Evolutionary conservation across 2,329 filamentous ascomycete species (phyloP).

Genomic region (Fusarium sp.): DNA sequence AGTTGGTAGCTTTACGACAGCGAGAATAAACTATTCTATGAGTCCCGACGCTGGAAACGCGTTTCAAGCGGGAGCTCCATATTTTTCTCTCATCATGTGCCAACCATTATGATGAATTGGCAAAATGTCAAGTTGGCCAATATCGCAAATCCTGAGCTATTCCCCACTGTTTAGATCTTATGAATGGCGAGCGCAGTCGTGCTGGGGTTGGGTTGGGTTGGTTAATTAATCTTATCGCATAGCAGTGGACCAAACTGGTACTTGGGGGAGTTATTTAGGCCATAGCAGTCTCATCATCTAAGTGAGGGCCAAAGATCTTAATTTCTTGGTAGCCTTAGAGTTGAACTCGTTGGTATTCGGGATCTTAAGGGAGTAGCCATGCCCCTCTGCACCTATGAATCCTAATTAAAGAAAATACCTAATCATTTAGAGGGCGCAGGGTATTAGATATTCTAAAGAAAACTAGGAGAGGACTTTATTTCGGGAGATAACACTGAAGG

Average conservation of each 20-base stretch:
- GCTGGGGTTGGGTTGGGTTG: too few species aligned
- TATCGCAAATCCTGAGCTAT: neutral
- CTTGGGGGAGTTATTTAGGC: neutral
- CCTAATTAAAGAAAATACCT: neutral
- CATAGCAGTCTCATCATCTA: neutral
- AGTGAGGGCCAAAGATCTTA: neutral
- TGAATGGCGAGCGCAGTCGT: neutral
- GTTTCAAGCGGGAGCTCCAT: neutral
- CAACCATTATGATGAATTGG: neutral
- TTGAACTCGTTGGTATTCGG: neutral
- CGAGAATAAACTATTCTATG: neutral
- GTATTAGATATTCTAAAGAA: neutral
- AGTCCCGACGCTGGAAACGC: neutral
- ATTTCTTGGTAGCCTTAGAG: neutral
- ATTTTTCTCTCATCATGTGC: neutral
- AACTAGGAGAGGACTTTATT: neutral
- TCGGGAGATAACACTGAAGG: neutral
- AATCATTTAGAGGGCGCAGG: neutral
- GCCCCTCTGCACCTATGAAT: neutral
- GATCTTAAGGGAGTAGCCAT: neutral
- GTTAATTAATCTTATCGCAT: neutral
- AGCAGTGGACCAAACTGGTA: neutral
- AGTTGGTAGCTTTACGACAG: neutral
- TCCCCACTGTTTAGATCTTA: neutral
- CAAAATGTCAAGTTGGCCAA: neutral